phyloP scores from a whole-genome alignment of 306 rosid genomes.

The cucumber (Cucumis sativus) region Cucumber_9930_V3 NC_026661.2:21857001-21857500 shows the following conservation, averaged over 20 bases:
- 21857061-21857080: constrained; percentile 69
- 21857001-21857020: neutral
- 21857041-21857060: constrained; percentile 69
- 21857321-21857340: constrained; percentile 46
- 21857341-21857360: constrained; percentile 32
- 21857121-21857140: constrained; percentile 92
- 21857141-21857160: constrained; percentile 69
- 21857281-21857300: constrained; percentile 66
- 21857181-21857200: constrained; percentile 56
- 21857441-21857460: constrained; percentile 53
- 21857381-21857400: neutral
- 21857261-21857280: constrained; percentile 45
- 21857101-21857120: constrained; percentile 82
- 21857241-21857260: constrained; percentile 17
- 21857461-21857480: constrained; percentile 42
- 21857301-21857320: constrained; percentile 55
- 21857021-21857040: constrained; percentile 34
- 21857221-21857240: constrained; percentile 11
- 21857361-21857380: neutral
- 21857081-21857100: constrained; percentile 76
- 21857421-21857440: constrained; percentile 6
- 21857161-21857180: constrained; percentile 88
- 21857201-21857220: constrained; percentile 27
- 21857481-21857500: constrained; percentile 73
- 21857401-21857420: neutral